Percentiles rank a stretch among this genome's conserved stretches.
Conservation (phyloP, 2,329 filamentous ascomycete species). For the Fusarium oxysporum region DNA sequence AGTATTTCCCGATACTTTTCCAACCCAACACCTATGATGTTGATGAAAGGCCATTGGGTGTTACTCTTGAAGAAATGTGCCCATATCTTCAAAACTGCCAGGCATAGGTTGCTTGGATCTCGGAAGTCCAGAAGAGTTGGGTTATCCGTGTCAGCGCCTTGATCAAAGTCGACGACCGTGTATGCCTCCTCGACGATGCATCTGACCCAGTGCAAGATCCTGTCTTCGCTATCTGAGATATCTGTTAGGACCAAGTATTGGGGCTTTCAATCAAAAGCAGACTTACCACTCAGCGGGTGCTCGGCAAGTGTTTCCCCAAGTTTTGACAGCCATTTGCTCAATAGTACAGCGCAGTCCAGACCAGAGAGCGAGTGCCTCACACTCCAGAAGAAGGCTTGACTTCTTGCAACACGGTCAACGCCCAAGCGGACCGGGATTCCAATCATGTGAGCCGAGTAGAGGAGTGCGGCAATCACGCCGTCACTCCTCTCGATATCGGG, state of each 20-base stretch:
- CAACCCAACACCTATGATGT: slow-evolving; percentile 56
- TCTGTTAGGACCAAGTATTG: background rate
- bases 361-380: slow-evolving; percentile 67
- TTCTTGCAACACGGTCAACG: slow-evolving; percentile 65
- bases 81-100: slow-evolving; percentile 59
- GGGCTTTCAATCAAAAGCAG: accelerated
- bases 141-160: slow-evolving; percentile 26
- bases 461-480: slow-evolving; percentile 59
- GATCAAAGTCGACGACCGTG: slow-evolving; percentile 51
- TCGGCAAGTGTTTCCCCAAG: background rate
- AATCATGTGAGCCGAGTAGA: slow-evolving; percentile 66
- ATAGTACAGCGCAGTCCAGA: slow-evolving; percentile 65
- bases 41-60: slow-evolving; percentile 61
- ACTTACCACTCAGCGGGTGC: slow-evolving; percentile 1
- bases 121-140: background rate
- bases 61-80: slow-evolving; percentile 60
- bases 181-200: slow-evolving; percentile 60
- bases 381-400: slow-evolving; percentile 68
- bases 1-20: slow-evolving; percentile 50
- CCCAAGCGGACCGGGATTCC: slow-evolving; percentile 67
- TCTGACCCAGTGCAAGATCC: slow-evolving; percentile 60
- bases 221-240: slow-evolving; percentile 54
- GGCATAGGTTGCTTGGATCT: background rate
- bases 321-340: slow-evolving; percentile 58
- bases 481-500: slow-evolving; percentile 60